Evolutionary conservation across 2,329 filamentous ascomycete genomes (phyloP).

Genomic region (Penicillium janthinellum): DNA sequence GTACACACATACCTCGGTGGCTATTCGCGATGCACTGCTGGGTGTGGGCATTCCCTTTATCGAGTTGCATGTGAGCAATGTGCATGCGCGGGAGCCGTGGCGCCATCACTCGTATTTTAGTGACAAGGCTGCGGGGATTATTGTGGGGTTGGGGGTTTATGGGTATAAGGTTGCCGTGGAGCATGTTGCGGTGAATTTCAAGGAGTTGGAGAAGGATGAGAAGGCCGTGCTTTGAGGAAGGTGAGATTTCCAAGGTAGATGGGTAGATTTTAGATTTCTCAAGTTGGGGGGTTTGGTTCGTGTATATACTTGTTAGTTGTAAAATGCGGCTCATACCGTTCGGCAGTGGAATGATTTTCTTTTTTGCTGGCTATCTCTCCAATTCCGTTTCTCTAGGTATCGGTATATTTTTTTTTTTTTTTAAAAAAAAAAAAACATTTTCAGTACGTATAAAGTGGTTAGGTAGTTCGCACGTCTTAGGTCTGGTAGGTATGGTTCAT

Average conservation of each 20-base stretch:
- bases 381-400: too few relatives aligned
- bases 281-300: conserved; percentile 4
- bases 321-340: background rate
- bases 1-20: conserved; percentile 75
- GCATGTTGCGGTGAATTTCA: conserved; percentile 46
- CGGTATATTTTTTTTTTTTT: too few relatives aligned
- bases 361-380: too few relatives aligned
- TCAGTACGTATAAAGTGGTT: too few relatives aligned
- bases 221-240: conserved; percentile 2
- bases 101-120: conserved; percentile 71
- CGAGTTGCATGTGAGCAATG: conserved; percentile 76
- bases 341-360: background rate
- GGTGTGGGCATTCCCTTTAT: conserved; percentile 72
- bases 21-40: conserved; percentile 71
- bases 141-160: conserved; percentile 67
- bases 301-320: background rate
- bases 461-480: too few relatives aligned
- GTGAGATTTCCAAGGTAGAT: background rate
- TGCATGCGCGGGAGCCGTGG: conserved; percentile 70
- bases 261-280: background rate
- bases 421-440: too few relatives aligned
- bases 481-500: too few relatives aligned
- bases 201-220: conserved; percentile 30
- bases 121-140: conserved; percentile 74
- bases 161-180: conserved; percentile 65